Evolutionary conservation across 2,329 filamentous ascomycete species (phyloP).

Genomic region (Arthrinium phaeospermum): DNA sequence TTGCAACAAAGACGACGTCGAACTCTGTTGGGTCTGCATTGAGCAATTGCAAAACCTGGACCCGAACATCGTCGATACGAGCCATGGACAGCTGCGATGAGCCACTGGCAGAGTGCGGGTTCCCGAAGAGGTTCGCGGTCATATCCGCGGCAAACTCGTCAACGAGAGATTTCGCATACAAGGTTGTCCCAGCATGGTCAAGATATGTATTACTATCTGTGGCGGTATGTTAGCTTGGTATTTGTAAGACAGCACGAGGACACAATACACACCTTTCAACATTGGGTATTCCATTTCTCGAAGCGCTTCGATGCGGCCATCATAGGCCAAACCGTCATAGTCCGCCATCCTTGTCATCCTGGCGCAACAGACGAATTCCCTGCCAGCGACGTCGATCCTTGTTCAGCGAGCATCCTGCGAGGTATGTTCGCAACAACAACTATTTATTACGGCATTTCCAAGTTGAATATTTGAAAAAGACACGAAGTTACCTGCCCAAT

Average conservation of each 20-base stretch:
- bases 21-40: slow-evolving; percentile 81
- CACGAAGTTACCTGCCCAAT: not conserved
- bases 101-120: slow-evolving; percentile 85
- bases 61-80: slow-evolving; percentile 76
- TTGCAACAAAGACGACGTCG: slow-evolving; percentile 73
- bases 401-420: slow-evolving; percentile 4
- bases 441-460: not conserved
- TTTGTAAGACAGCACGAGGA: not conserved
- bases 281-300: slow-evolving; percentile 70
- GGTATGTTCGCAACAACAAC: not conserved
- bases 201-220: slow-evolving; percentile 75
- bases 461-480: not conserved
- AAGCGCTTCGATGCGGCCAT: slow-evolving; percentile 62
- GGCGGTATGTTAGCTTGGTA: not conserved
- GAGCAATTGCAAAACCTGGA: slow-evolving; percentile 76
- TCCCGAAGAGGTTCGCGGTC: slow-evolving; percentile 80
- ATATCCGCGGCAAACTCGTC: slow-evolving; percentile 81
- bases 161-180: slow-evolving; percentile 80
- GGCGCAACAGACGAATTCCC: not conserved
- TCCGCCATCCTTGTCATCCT: slow-evolving; percentile 1
- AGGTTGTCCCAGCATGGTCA: slow-evolving; percentile 93
- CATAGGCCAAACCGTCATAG: slow-evolving; percentile 51
- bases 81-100: slow-evolving; percentile 79
- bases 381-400: not conserved
- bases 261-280: slow-evolving; percentile 60